A percentile compares a stretch with the other conserved stretches of the same genome.
phyloP scores from a whole-genome alignment of 495 filamentous ascomycete species.

The Penicillium samsonianum region DNA sequence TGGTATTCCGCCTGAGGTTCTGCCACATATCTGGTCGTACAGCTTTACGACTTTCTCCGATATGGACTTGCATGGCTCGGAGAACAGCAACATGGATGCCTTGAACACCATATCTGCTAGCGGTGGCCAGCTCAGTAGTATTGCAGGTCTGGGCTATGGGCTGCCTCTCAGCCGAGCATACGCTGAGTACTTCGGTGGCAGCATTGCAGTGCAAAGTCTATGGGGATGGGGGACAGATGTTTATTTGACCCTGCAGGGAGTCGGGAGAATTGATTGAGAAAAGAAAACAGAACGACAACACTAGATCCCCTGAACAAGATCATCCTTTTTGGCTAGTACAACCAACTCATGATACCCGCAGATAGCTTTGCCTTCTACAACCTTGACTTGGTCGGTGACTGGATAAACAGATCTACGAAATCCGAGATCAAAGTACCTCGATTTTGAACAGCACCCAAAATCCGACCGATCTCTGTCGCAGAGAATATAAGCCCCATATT shows the following conservation, averaged over 20 bases:
- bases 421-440: slow-evolving; percentile 63
- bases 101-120: slow-evolving; percentile 70
- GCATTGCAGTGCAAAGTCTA: slow-evolving; percentile 89
- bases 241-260: slow-evolving; percentile 78
- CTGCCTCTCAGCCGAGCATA: slow-evolving; percentile 90
- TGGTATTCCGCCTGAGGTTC: slow-evolving; percentile 78
- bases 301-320: slow-evolving; percentile 8
- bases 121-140: slow-evolving; percentile 68
- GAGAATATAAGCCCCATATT: slow-evolving; percentile 70
- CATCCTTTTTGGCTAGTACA: background rate
- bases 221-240: slow-evolving; percentile 94
- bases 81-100: slow-evolving; percentile 60
- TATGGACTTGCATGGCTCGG: slow-evolving; percentile 41
- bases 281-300: background rate
- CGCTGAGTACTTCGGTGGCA: slow-evolving; percentile 96
- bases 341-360: background rate
- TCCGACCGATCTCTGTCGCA: slow-evolving; percentile 60
- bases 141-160: slow-evolving; percentile 92
- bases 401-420: slow-evolving; percentile 69
- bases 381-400: slow-evolving; percentile 5
- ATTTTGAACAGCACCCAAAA: slow-evolving; percentile 62
- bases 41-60: slow-evolving; percentile 93
- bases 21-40: slow-evolving; percentile 92
- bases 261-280: slow-evolving; percentile 62
- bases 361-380: slow-evolving; percentile 12